Evolutionary conservation across 495 filamentous ascomycete genomes (phyloP).

Genomic region (Chaetomium fimeti): DNA sequence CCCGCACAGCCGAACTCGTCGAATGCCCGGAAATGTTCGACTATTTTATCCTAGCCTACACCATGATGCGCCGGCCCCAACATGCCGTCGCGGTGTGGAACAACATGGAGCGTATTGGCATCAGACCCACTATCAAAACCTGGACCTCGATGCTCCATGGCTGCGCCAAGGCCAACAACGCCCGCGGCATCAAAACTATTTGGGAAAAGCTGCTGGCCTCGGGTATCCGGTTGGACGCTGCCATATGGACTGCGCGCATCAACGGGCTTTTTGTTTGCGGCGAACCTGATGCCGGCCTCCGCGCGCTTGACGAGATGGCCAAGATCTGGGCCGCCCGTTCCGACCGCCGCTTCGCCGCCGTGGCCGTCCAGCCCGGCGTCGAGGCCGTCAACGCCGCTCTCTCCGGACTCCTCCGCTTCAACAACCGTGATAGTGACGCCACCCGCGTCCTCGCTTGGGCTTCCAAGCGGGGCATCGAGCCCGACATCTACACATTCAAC

Average conservation of each 20-base stretch:
- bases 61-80: conserved; percentile 48
- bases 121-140: conserved; percentile 54
- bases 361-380: conserved; percentile 55
- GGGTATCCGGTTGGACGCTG: conserved; percentile 53
- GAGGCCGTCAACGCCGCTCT: conserved; percentile 64
- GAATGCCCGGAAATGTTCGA: conserved; percentile 47
- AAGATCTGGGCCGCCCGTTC: conserved; percentile 48
- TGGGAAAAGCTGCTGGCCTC: conserved; percentile 58
- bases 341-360: conserved; percentile 33
- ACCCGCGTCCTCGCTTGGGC: conserved; percentile 60
- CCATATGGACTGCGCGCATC: conserved; percentile 63
- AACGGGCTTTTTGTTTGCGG: conserved; percentile 54
- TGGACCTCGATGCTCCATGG: conserved; percentile 66
- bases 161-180: conserved; percentile 49
- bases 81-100: conserved; percentile 59
- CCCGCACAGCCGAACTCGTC: conserved; percentile 23
- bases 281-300: conserved; percentile 49
- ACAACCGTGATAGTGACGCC: conserved; percentile 35
- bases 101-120: conserved; percentile 50
- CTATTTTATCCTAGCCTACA: conserved; percentile 54
- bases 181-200: conserved; percentile 51
- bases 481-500: conserved; percentile 68
- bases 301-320: conserved; percentile 61
- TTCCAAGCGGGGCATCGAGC: conserved; percentile 52
- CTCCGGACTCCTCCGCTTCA: conserved; percentile 38